These are phyloP conservation scores for Pyrus bretschneideri DNA, from an alignment of 306 rosid genomes.

Conservation along the genomic window DNA sequence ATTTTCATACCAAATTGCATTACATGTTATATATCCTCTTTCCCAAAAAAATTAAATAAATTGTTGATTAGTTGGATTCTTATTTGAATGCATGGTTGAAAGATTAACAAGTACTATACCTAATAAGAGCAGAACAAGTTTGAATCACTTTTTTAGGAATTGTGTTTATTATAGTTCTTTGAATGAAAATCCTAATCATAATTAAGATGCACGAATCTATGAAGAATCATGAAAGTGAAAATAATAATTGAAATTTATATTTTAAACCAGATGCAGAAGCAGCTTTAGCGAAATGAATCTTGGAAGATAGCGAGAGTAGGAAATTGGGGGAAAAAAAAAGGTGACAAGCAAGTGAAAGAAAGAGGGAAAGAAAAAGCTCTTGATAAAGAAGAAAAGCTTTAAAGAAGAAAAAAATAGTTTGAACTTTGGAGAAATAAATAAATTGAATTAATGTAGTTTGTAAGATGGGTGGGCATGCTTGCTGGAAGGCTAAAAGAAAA, in stretches of 20 bases:
- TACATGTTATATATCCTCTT: not conserved
- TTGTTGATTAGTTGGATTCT: not conserved
- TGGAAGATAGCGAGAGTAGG: conserved; percentile 30
- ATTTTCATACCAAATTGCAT: too few species aligned
- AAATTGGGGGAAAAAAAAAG: conserved; percentile 15
- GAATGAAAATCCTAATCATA: not conserved
- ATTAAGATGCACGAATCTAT: conserved; percentile 13
- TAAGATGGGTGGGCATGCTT: conserved; percentile 18
- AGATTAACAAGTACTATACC: not conserved
- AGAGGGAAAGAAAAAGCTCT: conserved; percentile 9
- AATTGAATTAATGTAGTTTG: not conserved
- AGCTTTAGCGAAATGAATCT: conserved; percentile 35
- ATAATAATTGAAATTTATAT: conserved; percentile 22
- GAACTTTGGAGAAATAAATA: not conserved
- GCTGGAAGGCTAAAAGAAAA: conserved; percentile 20
- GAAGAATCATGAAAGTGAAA: conserved; percentile 21
- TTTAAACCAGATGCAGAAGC: conserved; percentile 23
- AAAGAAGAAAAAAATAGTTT: conserved; percentile 12
- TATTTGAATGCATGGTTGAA: not conserved
- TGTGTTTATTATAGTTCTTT: not conserved
- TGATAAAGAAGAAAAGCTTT: conserved; percentile 37
- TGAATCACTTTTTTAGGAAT: not conserved
- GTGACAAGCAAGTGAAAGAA: conserved; percentile 14
- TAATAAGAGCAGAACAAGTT: not conserved
- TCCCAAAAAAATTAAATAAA: not conserved